Evolutionary conservation across 2,329 filamentous ascomycete genomes (phyloP).

Genomic region (Cladosporium sp.): DNA sequence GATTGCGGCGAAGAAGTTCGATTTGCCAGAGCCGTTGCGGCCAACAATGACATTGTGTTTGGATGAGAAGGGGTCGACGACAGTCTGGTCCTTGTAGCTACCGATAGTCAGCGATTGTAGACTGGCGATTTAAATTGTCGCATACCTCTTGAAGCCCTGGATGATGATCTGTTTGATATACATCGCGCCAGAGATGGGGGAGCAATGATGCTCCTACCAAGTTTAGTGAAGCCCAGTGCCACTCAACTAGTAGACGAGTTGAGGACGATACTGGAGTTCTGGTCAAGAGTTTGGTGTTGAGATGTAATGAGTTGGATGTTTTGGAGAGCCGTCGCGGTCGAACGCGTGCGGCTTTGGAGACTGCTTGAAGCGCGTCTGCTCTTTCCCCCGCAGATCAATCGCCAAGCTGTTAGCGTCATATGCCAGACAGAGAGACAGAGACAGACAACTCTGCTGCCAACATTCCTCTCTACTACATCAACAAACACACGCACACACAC

Average conservation of each 20-base stretch:
- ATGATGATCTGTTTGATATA: constrained; percentile 99
- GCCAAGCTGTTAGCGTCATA: not conserved
- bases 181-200: constrained; percentile 49
- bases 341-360: not conserved
- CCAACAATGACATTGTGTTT: constrained; percentile 98
- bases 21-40: constrained; percentile 98
- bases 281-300: not conserved
- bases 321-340: not conserved
- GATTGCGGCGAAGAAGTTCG: constrained; percentile 99
- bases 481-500: not conserved
- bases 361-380: not conserved
- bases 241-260: not conserved
- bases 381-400: constrained; percentile 1
- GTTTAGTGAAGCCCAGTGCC: not conserved
- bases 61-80: constrained; percentile 96
- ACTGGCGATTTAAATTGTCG: not conserved
- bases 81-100: constrained; percentile 99
- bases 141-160: constrained; percentile 97
- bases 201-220: constrained; percentile 3
- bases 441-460: not conserved
- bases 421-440: not conserved
- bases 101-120: constrained; percentile 19
- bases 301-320: not conserved
- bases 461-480: not conserved
- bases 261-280: not conserved